Evolutionary conservation across 192 early-diverging fungal species (phyloP).

Genomic region (Phycomyces nitens): DNA sequence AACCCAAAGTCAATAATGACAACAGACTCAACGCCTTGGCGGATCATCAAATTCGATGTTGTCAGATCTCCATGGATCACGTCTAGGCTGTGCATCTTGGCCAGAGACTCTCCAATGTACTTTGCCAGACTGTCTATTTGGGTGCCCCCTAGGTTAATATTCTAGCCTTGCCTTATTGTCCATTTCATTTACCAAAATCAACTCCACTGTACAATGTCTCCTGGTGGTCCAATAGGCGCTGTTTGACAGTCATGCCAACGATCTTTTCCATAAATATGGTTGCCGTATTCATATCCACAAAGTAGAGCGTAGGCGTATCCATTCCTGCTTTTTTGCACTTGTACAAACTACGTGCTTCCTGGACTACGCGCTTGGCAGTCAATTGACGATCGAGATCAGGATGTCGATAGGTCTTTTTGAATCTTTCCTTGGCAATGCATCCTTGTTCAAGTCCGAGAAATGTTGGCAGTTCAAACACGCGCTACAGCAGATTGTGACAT

Average conservation of each 20-base stretch:
- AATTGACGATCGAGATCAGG: slow-evolving; percentile 85
- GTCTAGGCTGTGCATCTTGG: slow-evolving; percentile 78
- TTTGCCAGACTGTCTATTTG: slow-evolving; percentile 38
- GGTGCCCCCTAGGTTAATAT: neutral
- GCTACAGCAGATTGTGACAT: slow-evolving; percentile 41
- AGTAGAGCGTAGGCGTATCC: slow-evolving; percentile 77
- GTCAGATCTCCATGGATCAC: slow-evolving; percentile 97
- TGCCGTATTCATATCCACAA: slow-evolving; percentile 66
- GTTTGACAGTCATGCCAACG: slow-evolving; percentile 72
- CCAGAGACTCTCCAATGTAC: slow-evolving; percentile 63
- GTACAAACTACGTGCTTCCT: slow-evolving; percentile 82
- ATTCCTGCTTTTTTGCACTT: slow-evolving; percentile 69
- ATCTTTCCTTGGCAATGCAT: slow-evolving; percentile 88
- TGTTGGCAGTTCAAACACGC: slow-evolving; percentile 64
- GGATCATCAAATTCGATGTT: slow-evolving; percentile 88
- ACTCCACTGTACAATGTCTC: slow-evolving; percentile 7
- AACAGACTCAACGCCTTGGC: slow-evolving; percentile 45
- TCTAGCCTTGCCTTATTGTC: too few relatives aligned
- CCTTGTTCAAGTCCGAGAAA: slow-evolving; percentile 53
- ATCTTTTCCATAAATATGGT: slow-evolving; percentile 93
- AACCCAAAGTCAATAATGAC: slow-evolving; percentile 96
- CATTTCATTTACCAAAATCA: slow-evolving; percentile 18
- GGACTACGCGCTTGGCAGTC: slow-evolving; percentile 70
- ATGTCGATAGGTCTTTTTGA: slow-evolving; percentile 89
- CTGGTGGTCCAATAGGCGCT: slow-evolving; percentile 49